Evolutionary conservation across 2,329 filamentous ascomycete species (phyloP).

Genomic region (Ophiostoma sp.): DNA sequence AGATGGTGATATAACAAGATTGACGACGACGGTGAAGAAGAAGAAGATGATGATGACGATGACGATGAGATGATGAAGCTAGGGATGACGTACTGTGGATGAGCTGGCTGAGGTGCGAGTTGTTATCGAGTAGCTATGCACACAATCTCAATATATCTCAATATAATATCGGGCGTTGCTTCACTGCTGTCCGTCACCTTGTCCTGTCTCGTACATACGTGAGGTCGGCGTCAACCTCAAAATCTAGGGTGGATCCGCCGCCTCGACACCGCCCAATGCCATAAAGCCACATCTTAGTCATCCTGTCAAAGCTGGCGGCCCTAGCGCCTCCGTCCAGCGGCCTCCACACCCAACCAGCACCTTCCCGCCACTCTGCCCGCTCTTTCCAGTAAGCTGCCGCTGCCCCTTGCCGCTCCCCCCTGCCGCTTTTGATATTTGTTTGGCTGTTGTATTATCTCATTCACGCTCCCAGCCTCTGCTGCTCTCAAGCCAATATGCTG

Average conservation of each 20-base stretch:
- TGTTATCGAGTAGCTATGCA: background rate
- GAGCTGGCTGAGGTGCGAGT: background rate
- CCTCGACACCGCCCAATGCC: slow-evolving; percentile 9
- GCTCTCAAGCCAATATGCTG: background rate
- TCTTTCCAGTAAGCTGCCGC: slow-evolving; percentile 1
- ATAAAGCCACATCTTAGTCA: slow-evolving; percentile 6
- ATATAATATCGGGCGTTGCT: background rate
- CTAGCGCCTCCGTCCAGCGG: slow-evolving; percentile 5
- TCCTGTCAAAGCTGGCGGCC: background rate
- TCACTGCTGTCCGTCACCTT: background rate
- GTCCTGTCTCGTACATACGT: background rate
- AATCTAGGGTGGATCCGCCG: background rate
- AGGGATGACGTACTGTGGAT: background rate
- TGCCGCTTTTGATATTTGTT: background rate
- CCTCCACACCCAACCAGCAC: slow-evolving; percentile 2
- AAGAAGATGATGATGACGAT: background rate
- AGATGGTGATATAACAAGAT: too few species aligned
- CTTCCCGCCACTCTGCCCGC: background rate
- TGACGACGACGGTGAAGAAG: too few species aligned
- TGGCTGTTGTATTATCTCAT: background rate
- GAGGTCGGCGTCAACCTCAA: background rate
- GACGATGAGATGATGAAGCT: background rate
- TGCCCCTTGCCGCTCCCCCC: background rate
- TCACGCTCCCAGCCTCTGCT: background rate
- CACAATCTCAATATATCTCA: background rate